Evolutionary conservation across 2,329 filamentous ascomycete species (phyloP).

Genomic region (Fusarium tupiense): DNA sequence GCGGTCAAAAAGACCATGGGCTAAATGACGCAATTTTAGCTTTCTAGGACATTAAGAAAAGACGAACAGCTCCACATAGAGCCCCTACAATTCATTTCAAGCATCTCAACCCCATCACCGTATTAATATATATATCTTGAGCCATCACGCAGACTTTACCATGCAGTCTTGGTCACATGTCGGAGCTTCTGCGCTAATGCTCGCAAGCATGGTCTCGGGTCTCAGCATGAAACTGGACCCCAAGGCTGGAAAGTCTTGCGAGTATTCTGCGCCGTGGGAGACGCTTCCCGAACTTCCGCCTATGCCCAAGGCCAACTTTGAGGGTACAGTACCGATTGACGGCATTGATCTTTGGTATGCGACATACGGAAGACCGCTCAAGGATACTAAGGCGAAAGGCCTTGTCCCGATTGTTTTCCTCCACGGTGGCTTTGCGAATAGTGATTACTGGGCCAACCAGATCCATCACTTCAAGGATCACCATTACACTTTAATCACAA

Average conservation of each 20-base stretch:
- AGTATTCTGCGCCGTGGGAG: background rate
- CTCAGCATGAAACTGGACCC: background rate
- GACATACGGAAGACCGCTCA: background rate
- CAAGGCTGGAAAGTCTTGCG: background rate
- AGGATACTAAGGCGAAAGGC: background rate
- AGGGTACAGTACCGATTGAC: background rate
- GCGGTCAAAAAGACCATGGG: background rate
- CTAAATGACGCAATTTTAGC: background rate
- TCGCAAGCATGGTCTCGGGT: background rate
- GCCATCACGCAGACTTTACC: too few species aligned
- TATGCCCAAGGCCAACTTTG: background rate
- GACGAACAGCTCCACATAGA: background rate
- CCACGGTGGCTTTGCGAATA: background rate
- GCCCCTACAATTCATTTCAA: too few species aligned
- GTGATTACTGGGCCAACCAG: background rate
- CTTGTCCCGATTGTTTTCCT: background rate
- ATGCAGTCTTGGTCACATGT: background rate
- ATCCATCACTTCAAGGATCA: background rate
- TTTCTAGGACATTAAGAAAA: background rate
- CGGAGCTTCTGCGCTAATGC: background rate
- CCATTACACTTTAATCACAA: background rate
- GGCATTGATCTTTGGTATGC: constrained; percentile 3
- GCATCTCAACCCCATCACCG: background rate
- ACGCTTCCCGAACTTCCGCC: background rate
- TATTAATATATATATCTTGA: fast-evolving